These are phyloP conservation scores for Fusarium globosum DNA, from an alignment of 2,329 filamentous ascomycete genomes.

Conservation along the genomic window DNA sequence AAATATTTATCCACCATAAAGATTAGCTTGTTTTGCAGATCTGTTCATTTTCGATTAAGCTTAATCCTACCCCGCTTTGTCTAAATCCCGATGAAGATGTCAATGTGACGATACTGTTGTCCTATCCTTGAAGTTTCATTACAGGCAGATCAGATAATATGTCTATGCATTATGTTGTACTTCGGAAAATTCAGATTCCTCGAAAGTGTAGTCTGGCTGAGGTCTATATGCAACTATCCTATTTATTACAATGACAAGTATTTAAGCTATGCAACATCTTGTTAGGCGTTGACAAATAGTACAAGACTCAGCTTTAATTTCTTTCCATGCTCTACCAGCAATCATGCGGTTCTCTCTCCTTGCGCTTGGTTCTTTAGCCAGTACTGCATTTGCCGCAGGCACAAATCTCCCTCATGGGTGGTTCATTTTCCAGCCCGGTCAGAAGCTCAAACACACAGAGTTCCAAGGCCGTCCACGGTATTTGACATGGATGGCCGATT, in stretches of 20 bases:
- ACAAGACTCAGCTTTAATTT: neutral
- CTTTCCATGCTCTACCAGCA: too few relatives aligned
- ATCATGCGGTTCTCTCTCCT: slow-evolving; percentile 8
- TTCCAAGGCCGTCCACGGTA: slow-evolving; percentile 36
- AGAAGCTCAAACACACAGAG: slow-evolving; percentile 14
- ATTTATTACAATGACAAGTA: neutral
- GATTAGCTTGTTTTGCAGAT: neutral
- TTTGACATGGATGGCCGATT: slow-evolving; percentile 46
- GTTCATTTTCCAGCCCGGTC: slow-evolving; percentile 23
- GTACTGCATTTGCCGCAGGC: slow-evolving; percentile 1
- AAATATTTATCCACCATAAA: slow-evolving; percentile 10
- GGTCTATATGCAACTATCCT: neutral
- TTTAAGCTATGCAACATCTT: neutral
- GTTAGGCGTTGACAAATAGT: too few relatives aligned
- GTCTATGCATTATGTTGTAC: neutral
- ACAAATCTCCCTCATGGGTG: slow-evolving; percentile 22
- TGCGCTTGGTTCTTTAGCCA: neutral
- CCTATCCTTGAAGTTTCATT: neutral
- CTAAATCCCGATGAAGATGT: neutral
- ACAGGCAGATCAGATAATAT: neutral
- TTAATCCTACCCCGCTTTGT: slow-evolving; percentile 9
- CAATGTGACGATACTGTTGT: neutral
- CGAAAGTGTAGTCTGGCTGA: too few relatives aligned
- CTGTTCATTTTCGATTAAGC: neutral
- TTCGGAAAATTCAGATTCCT: neutral